phyloP scores from a whole-genome alignment of 495 filamentous ascomycete species.

The Penicillium cinerascens region DNA sequence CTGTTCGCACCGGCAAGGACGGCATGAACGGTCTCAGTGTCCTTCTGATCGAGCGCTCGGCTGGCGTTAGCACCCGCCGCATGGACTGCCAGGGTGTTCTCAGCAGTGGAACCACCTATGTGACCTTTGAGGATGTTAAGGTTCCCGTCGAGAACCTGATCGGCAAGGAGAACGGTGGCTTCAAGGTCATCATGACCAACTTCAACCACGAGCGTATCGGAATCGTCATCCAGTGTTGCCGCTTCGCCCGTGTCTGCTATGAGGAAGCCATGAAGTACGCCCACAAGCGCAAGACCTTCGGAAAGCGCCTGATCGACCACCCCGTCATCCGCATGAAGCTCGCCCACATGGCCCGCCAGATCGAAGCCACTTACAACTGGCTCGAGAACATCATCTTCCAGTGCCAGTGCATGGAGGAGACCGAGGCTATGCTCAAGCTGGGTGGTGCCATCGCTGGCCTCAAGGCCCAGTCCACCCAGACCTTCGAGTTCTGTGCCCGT shows the following conservation, averaged over 20 bases:
- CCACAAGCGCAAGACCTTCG: slow-evolving; percentile 92
- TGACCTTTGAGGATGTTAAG: slow-evolving; percentile 98
- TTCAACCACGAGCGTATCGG: slow-evolving; percentile 99
- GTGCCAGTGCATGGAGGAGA: slow-evolving; percentile 86
- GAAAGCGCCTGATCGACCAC: slow-evolving; percentile 93
- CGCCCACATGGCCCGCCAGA: slow-evolving; percentile 96
- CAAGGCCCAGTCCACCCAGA: slow-evolving; percentile 88
- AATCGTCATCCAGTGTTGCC: slow-evolving; percentile 94
- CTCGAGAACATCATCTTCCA: slow-evolving; percentile 96
- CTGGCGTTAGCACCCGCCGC: slow-evolving; percentile 78
- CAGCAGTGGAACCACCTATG: slow-evolving; percentile 90
- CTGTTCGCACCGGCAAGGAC: slow-evolving; percentile 78
- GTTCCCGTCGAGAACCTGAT: slow-evolving; percentile 97
- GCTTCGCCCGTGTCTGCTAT: slow-evolving; percentile 95
- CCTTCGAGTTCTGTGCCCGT: slow-evolving; percentile 95
- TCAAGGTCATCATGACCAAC: slow-evolving; percentile 98
- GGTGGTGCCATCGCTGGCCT: slow-evolving; percentile 91
- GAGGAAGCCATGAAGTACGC: slow-evolving; percentile 95
- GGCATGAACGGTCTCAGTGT: slow-evolving; percentile 92
- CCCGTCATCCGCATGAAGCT: slow-evolving; percentile 97
- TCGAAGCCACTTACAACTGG: slow-evolving; percentile 95
- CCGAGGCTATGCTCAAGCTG: slow-evolving; percentile 91
- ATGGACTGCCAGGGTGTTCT: slow-evolving; percentile 99
- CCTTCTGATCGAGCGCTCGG: slow-evolving; percentile 79
- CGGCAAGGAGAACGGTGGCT: slow-evolving; percentile 97